Percentiles rank a stretch among this genome's conserved stretches.
Evolutionary conservation across 495 filamentous ascomycete genomes (phyloP).

Genomic region (Ramalina peruviana): DNA sequence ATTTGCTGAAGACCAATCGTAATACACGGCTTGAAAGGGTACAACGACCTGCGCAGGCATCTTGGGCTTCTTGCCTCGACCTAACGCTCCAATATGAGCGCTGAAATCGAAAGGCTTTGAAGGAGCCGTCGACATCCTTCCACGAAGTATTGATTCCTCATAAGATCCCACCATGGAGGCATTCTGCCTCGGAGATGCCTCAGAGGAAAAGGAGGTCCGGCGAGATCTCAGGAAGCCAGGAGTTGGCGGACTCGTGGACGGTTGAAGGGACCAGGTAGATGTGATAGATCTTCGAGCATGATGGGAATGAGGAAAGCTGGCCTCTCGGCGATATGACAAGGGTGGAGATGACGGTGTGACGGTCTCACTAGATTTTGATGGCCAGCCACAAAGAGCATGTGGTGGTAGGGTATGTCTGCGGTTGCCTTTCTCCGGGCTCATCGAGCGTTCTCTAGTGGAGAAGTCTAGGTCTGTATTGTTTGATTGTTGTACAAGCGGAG

Average conservation of each 20-base stretch:
- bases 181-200: slow-evolving; percentile 64
- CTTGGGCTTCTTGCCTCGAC: slow-evolving; percentile 70
- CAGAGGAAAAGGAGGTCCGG: slow-evolving; percentile 59
- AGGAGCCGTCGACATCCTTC: slow-evolving; percentile 92
- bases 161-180: slow-evolving; percentile 96
- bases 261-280: slow-evolving; percentile 44
- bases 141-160: slow-evolving; percentile 88
- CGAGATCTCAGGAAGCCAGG: slow-evolving; percentile 43
- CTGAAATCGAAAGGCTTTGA: slow-evolving; percentile 89
- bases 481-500: slow-evolving; percentile 79
- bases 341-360: slow-evolving; percentile 1
- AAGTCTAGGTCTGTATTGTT: slow-evolving; percentile 75
- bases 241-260: slow-evolving; percentile 46
- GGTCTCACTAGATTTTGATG: slow-evolving; percentile 21
- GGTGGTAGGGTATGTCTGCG: slow-evolving; percentile 50
- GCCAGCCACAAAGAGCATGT: slow-evolving; percentile 32
- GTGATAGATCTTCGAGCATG: slow-evolving; percentile 60
- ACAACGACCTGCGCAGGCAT: slow-evolving; percentile 88
- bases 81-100: slow-evolving; percentile 90
- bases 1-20: slow-evolving; percentile 63
- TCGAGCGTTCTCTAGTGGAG: slow-evolving; percentile 26
- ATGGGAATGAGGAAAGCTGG: slow-evolving; percentile 48
- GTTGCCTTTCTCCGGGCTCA: slow-evolving; percentile 32
- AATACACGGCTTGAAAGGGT: slow-evolving; percentile 93
- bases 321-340: slow-evolving; percentile 35